phyloP scores from a whole-genome alignment of 2,329 filamentous ascomycete species.

The Pseudogymnoascus pannorum region DNA sequence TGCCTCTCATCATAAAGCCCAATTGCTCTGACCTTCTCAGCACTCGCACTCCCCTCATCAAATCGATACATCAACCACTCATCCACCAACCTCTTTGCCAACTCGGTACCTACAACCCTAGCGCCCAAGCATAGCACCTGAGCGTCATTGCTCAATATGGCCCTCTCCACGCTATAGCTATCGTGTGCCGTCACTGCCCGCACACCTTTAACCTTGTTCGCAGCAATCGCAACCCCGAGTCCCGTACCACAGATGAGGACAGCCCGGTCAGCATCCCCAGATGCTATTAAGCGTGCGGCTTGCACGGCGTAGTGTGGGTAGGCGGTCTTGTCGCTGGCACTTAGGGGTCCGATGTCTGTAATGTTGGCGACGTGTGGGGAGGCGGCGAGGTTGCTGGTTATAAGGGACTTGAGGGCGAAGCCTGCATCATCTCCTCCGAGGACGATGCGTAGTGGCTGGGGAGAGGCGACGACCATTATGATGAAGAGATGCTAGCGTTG shows the following conservation, averaged over 20 bases:
- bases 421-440: constrained; percentile 55
- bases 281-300: constrained; percentile 54
- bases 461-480: neutral
- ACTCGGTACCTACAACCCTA: constrained; percentile 71
- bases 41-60: constrained; percentile 58
- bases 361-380: constrained; percentile 60
- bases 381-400: constrained; percentile 64
- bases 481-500: neutral
- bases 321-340: constrained; percentile 63
- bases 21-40: constrained; percentile 39
- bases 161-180: constrained; percentile 73
- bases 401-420: constrained; percentile 67
- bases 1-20: neutral
- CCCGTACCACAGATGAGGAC: constrained; percentile 81
- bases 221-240: constrained; percentile 75
- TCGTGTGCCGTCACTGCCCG: constrained; percentile 86
- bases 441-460: constrained; percentile 44
- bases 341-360: constrained; percentile 64
- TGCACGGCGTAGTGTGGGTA: constrained; percentile 74
- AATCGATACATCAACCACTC: constrained; percentile 81
- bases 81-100: constrained; percentile 67
- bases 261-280: constrained; percentile 65
- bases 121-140: constrained; percentile 85
- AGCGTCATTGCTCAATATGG: constrained; percentile 75
- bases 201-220: constrained; percentile 80